phyloP scores from a whole-genome alignment of 306 rosid species.

The Prunus mira region DNA sequence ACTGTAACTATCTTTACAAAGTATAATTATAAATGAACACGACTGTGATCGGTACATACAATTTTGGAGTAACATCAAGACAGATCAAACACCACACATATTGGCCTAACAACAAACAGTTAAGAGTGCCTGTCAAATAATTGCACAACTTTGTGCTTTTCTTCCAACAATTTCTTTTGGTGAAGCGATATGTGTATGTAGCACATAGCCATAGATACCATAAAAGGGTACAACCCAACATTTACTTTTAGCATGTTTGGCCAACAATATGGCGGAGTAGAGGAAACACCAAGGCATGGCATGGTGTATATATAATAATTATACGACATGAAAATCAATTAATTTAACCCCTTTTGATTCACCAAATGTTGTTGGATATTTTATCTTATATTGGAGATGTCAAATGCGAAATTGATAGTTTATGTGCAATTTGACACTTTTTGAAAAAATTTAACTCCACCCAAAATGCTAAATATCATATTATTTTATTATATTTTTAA shows the following conservation, averaged over 20 bases:
- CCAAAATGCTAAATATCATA: too few relatives aligned
- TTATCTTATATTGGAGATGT: background rate
- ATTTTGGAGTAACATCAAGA: constrained; percentile 31
- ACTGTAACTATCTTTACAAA: background rate
- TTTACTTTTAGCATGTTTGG: constrained; percentile 40
- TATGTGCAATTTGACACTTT: too few relatives aligned
- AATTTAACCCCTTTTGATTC: background rate
- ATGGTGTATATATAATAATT: background rate
- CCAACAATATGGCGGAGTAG: constrained; percentile 6
- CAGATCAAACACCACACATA: constrained; percentile 16
- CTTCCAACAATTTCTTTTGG: constrained; percentile 18
- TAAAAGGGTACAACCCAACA: constrained; percentile 36
- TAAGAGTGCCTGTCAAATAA: constrained; percentile 44
- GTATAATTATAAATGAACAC: background rate
- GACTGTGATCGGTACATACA: constrained; percentile 33
- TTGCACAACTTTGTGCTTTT: constrained; percentile 32
- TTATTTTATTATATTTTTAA: too few relatives aligned
- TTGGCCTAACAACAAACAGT: constrained; percentile 34
- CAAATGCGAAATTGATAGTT: too few relatives aligned
- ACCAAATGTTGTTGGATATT: background rate
- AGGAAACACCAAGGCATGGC: background rate
- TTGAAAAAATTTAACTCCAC: too few relatives aligned
- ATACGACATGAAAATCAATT: background rate
- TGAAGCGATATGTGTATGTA: constrained; percentile 16
- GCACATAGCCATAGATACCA: background rate